These are phyloP conservation scores for Diaporthe citri DNA, from an alignment of 2,329 filamentous ascomycete species.

Conservation along the genomic window DNA sequence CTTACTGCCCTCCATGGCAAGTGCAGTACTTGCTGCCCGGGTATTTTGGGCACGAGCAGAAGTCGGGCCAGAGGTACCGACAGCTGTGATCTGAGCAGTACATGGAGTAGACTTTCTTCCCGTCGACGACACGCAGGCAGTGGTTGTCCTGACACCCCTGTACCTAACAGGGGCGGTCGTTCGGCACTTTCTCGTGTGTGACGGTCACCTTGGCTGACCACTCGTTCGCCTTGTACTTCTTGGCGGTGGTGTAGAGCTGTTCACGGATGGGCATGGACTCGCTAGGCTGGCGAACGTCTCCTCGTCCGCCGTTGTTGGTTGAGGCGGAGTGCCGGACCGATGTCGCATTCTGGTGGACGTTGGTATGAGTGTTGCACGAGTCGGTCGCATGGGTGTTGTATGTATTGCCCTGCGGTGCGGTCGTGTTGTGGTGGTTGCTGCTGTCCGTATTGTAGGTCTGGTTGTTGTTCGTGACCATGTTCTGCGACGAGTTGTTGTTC, in stretches of 20 bases:
- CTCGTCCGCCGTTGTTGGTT: no score
- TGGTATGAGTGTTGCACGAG: not conserved
- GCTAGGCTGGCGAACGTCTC: no score
- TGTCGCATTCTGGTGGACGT: not conserved
- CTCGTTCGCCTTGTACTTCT: no score
- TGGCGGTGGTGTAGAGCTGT: no score
- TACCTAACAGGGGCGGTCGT: conserved; percentile 1
- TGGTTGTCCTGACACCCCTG: not conserved
- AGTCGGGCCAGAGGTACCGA: not conserved
- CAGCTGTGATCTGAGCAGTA: not conserved
- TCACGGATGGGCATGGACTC: not conserved
- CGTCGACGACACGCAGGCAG: not conserved
- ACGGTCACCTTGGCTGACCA: not conserved
- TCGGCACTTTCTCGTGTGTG: not conserved
- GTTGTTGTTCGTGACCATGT: not conserved
- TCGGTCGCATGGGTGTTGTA: not conserved
- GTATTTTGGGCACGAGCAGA: not conserved
- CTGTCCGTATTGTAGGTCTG: not conserved
- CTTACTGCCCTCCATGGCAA: not conserved
- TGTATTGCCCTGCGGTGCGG: not conserved
- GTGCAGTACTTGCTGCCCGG: not conserved
- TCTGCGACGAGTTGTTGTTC: not conserved
- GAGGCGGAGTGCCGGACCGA: no score
- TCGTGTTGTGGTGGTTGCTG: not conserved
- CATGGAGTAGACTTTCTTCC: not conserved